Base-by-base conservation (phyloP, 106 monocot species). In the Hemerocallis citrina region DNA sequence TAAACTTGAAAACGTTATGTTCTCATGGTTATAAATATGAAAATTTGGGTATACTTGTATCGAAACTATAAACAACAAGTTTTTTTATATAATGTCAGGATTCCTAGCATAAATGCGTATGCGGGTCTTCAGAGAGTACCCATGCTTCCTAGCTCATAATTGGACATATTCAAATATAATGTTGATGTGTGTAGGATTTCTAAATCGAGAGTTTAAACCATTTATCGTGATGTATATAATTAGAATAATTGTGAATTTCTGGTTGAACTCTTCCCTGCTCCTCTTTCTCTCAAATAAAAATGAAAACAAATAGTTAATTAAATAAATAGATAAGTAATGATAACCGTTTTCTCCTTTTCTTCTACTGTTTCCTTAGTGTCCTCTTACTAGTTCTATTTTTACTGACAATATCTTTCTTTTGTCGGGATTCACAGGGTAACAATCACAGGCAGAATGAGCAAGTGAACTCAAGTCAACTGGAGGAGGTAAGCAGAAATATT, bases 351-450 rank as follows among this genome's bases (percentile, higher is more conserved):
- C n/a, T n/a, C n/a, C n/a, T n/a, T n/a, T 16, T 15, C 55, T 50
- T 27, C 23, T 25, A 11, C n/a, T 33, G 55, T 32, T 55, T 55
- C 14, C 4, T 0, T 31, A 38, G 5, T 38, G 37, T 5, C 11
- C 37, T 6, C 5, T 55, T 32, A 32, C n/a, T 17, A 33, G 32
- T 55, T 7, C 21, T 15, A 16, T 10, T 3, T 60, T 21, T 11
- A 20, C 11, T 39, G 7, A 25, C n/a, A n/a, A n/a, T n/a, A n/a
- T n/a, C n/a, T n/a, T n/a, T n/a, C n/a, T n/a, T n/a, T n/a, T n/a
- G n/a, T n/a, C n/a, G n/a, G n/a, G n/a, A n/a, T n/a, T n/a, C n/a
- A 24, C 60, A 60, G 60, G 60, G 5, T 23, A 41, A 38, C 23
- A 60, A 14, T 60, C 23, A 60, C 20, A 60, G 14, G 60, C 7